These are phyloP conservation scores for Xylariaceae sp. DNA, from an alignment of 2,329 filamentous ascomycete species.

Conservation along the genomic window DNA sequence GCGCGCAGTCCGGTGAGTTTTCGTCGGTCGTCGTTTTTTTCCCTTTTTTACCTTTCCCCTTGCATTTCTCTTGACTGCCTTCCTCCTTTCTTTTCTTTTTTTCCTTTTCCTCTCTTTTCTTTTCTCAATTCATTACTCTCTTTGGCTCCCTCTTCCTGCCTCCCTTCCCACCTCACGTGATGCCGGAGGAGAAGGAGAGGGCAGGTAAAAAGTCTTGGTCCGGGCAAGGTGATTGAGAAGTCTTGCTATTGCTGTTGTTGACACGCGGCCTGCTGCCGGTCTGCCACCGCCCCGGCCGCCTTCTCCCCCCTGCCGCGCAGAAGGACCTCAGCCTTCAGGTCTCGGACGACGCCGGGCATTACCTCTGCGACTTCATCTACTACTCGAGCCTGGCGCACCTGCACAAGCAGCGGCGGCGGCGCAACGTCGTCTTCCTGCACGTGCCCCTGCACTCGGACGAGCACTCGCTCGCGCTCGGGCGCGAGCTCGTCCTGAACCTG, in stretches of 20 bases:
- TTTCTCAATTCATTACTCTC: neutral
- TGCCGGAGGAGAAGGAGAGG: too few relatives aligned
- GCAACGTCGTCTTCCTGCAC: constrained; percentile 61
- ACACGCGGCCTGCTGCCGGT: too few relatives aligned
- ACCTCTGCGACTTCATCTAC: constrained; percentile 73
- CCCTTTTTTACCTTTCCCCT: neutral
- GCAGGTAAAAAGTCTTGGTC: too few relatives aligned
- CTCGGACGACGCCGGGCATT: constrained; percentile 64
- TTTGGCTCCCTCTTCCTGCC: too few relatives aligned
- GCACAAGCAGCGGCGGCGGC: constrained; percentile 35
- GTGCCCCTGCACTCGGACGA: constrained; percentile 55
- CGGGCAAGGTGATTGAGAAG: neutral
- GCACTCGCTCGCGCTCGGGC: constrained; percentile 38
- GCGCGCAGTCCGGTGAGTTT: constrained; percentile 38
- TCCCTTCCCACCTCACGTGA: too few relatives aligned
- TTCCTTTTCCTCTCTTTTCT: neutral
- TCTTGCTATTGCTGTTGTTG: too few relatives aligned
- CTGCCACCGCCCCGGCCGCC: too few relatives aligned
- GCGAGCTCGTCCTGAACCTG: constrained; percentile 46
- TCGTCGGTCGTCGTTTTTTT: constrained; percentile 17
- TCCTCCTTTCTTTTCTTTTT: constrained; percentile 3
- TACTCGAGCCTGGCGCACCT: constrained; percentile 59
- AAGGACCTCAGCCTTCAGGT: constrained; percentile 41
- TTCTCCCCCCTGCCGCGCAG: too few relatives aligned
- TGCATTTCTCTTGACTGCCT: neutral